These are phyloP conservation scores for Anisodus tanguticus DNA, from an alignment of 257 asterid species.

Conservation along the genomic window DNA sequence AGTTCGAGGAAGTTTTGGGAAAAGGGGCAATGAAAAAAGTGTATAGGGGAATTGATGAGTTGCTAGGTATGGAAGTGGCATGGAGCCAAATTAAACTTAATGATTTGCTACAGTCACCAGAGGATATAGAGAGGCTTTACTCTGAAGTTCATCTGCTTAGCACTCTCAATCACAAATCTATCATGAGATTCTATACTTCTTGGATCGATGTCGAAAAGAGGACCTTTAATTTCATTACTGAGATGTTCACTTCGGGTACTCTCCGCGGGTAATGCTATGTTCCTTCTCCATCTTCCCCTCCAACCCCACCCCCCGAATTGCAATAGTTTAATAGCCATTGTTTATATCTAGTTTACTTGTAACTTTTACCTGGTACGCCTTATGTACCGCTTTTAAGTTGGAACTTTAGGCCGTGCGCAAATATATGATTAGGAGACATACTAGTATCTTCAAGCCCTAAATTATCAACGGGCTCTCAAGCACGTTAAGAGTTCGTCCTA, in stretches of 20 bases:
- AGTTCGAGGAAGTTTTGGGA: constrained; percentile 82
- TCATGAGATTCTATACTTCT: constrained; percentile 87
- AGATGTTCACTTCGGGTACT: constrained; percentile 97
- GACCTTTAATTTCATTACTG: constrained; percentile 91
- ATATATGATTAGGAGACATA: too few relatives aligned
- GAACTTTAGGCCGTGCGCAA: too few relatives aligned
- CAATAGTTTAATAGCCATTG: too few relatives aligned
- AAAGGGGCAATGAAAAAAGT: constrained; percentile 97
- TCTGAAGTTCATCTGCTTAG: constrained; percentile 94
- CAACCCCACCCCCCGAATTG: too few relatives aligned
- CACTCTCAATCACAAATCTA: constrained; percentile 71
- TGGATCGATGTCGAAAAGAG: constrained; percentile 75
- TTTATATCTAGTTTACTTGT: not conserved
- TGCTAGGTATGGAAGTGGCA: constrained; percentile 89
- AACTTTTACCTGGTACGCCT: too few relatives aligned
- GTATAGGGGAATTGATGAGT: constrained; percentile 83
- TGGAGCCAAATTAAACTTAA: constrained; percentile 79
- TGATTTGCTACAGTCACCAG: constrained; percentile 79
- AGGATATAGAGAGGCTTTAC: constrained; percentile 83
- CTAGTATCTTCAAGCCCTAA: too few relatives aligned
- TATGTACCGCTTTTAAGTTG: too few relatives aligned
- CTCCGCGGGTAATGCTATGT: constrained; percentile 74
- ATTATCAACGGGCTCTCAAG: too few relatives aligned
- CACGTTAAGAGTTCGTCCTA: too few relatives aligned
- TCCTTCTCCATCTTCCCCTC: constrained; percentile 16